Evolutionary conservation across 257 asterid genomes (phyloP).

Genomic region (Cynanchum wilfordii): DNA sequence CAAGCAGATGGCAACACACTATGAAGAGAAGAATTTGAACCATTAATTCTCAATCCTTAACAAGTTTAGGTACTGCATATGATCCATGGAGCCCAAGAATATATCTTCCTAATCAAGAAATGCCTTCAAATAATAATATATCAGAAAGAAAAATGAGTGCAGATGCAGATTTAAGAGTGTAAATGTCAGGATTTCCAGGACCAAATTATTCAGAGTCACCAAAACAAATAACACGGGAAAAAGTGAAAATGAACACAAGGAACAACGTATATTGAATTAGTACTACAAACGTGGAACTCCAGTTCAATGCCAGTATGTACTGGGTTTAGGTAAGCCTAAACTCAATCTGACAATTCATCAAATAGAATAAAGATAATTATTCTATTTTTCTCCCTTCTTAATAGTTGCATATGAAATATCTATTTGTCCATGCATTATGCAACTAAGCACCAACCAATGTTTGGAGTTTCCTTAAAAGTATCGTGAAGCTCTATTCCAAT

Average conservation of each 20-base stretch:
- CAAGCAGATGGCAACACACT: neutral
- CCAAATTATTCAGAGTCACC: neutral
- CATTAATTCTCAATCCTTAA: neutral
- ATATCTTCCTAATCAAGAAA: neutral
- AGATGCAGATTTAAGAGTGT: neutral
- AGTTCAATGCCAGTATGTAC: neutral
- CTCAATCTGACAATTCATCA: neutral
- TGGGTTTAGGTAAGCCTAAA: neutral
- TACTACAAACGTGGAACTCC: neutral
- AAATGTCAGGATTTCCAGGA: neutral
- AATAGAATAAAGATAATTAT: neutral
- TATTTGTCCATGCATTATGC: neutral
- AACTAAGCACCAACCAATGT: neutral
- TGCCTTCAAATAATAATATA: neutral
- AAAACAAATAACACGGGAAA: neutral
- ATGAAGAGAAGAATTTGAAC: neutral
- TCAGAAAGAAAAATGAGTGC: neutral
- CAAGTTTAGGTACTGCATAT: neutral
- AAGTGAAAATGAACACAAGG: neutral
- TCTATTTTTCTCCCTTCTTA: neutral
- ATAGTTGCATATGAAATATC: neutral
- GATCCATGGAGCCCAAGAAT: neutral
- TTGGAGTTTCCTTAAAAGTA: neutral
- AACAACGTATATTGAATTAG: neutral
- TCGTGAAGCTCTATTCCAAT: neutral